Base-by-base conservation (phyloP, 306 rosid species). In the Quercus cerris region DNA sequence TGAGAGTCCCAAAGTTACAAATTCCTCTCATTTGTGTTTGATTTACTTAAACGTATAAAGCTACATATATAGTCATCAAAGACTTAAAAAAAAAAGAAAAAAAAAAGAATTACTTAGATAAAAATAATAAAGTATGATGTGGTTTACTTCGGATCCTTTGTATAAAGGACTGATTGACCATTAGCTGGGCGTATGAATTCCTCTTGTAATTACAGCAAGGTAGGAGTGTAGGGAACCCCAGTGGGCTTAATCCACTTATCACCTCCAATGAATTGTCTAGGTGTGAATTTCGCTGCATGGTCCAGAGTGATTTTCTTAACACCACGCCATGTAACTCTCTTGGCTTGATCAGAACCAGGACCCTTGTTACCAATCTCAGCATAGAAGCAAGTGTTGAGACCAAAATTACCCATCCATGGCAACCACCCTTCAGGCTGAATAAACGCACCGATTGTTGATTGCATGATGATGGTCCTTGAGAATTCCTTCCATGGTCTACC, bases 401-500 rank as follows among this genome's bases (percentile, higher is more conserved):
- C 76, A 0, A n/a, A 71, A 1, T 2, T 4, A 0, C 93, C 97
- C 6, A 25, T 62, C 90, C 92, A 94, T 3, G 89, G 82, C 52
- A 85, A 19, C 83, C 92, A 94, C 1, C 97, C 98, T 54, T 88
- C 84, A 0, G 89, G 86, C 0, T 56, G 30, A 20, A 85, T 91
- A 0, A 88, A 22, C 1, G 68, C 86, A 6, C 87, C 92, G 14
- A 94, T 91, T 0, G 10, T 28, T 1, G 89, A 79, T 1, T 91
- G 86, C 87, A 94, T 83, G 56, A 94, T 73, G 9, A 94, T 80
- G 0, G 94, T 88, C 78, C 89, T 91, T 0, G 97, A 86, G 64
- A 18, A 94, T 3, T 31, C 1, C 74, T 71, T 88, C 94, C 94
- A 89, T 7, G 98, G 98, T 46, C 98, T 77, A 0, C 93, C 98